These are phyloP conservation scores for Carex myosuroides DNA, from an alignment of 176 grass and related monocot species.

Conservation along the genomic window DNA sequence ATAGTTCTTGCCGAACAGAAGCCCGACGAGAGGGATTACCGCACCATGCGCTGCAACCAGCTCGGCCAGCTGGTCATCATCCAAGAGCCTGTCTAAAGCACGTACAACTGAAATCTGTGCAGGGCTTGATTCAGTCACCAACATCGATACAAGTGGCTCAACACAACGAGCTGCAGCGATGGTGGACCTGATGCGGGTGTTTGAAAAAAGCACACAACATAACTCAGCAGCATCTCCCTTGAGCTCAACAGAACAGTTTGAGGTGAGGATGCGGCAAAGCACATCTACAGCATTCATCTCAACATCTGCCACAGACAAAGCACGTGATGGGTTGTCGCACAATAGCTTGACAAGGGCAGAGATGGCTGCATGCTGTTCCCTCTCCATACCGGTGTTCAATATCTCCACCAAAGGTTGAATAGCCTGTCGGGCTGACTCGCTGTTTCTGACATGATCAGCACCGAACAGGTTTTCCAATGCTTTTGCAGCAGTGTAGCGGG, in stretches of 20 bases:
- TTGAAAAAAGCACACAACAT: slow-evolving; percentile 88
- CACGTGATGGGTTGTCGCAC: slow-evolving; percentile 86
- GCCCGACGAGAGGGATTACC: slow-evolving; percentile 76
- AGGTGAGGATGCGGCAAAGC: slow-evolving; percentile 82
- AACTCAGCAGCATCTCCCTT: slow-evolving; percentile 97
- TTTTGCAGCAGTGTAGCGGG: slow-evolving; percentile 93
- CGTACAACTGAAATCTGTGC: slow-evolving; percentile 91
- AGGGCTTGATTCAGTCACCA: slow-evolving; percentile 69
- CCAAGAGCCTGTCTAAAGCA: slow-evolving; percentile 92
- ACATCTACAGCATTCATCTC: slow-evolving; percentile 98
- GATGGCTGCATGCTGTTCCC: slow-evolving; percentile 98
- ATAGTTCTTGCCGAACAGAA: slow-evolving; percentile 90
- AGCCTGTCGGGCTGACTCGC: slow-evolving; percentile 81
- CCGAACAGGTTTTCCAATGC: slow-evolving; percentile 94
- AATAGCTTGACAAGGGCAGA: slow-evolving; percentile 91
- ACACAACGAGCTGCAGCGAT: slow-evolving; percentile 87
- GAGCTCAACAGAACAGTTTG: slow-evolving; percentile 78
- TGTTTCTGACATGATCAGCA: slow-evolving; percentile 94
- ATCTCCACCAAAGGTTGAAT: slow-evolving; percentile 98
- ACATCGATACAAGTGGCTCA: slow-evolving; percentile 77
- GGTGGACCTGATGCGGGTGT: slow-evolving; percentile 95
- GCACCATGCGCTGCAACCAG: slow-evolving; percentile 85
- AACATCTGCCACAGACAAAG: slow-evolving; percentile 82
- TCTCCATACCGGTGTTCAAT: slow-evolving; percentile 87
- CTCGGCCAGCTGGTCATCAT: slow-evolving; percentile 93